These are phyloP conservation scores for Moesziomyces aphidis DNA, from an alignment of 1,284 basidiomycete species.

Conservation along the genomic window DNA sequence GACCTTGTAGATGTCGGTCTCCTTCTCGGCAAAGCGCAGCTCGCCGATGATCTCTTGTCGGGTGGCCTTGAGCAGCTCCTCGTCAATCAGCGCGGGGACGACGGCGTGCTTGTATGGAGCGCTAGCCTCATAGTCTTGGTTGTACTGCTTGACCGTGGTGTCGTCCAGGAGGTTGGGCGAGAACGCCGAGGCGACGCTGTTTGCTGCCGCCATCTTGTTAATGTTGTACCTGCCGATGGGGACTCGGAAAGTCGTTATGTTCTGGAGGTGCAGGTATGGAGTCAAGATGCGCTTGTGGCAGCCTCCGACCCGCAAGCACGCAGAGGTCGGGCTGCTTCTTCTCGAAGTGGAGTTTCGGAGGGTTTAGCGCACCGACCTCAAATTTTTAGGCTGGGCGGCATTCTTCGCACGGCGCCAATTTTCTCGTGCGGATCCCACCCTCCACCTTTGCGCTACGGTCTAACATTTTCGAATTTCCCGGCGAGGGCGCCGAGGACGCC, in stretches of 20 bases:
- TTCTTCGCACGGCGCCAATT: background rate
- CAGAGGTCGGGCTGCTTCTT: background rate
- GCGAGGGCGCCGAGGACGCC: no score
- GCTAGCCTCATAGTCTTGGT: slow-evolving; percentile 51
- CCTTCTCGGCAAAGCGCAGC: slow-evolving; percentile 93
- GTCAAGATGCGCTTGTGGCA: no score
- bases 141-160: slow-evolving; percentile 33
- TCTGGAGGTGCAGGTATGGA: background rate
- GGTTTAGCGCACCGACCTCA: slow-evolving; percentile 13
- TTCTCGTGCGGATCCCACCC: slow-evolving; percentile 8
- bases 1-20: slow-evolving; percentile 99
- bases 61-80: slow-evolving; percentile 80
- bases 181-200: slow-evolving; percentile 41
- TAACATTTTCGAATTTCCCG: background rate
- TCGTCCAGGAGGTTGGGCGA: slow-evolving; percentile 43
- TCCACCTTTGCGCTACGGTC: background rate
- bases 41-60: slow-evolving; percentile 84
- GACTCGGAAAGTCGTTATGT: no score
- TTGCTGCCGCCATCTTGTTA: slow-evolving; percentile 1
- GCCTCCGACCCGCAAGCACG: no score
- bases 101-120: slow-evolving; percentile 85
- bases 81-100: slow-evolving; percentile 84
- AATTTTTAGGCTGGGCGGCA: slow-evolving; percentile 11
- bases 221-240: no score
- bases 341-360: slow-evolving; percentile 12